A percentile compares a stretch with the other conserved stretches of the same genome.
These are phyloP conservation scores for Poa pratensis DNA, from an alignment of 176 grass and related monocot species.

Conservation along the genomic window DNA sequence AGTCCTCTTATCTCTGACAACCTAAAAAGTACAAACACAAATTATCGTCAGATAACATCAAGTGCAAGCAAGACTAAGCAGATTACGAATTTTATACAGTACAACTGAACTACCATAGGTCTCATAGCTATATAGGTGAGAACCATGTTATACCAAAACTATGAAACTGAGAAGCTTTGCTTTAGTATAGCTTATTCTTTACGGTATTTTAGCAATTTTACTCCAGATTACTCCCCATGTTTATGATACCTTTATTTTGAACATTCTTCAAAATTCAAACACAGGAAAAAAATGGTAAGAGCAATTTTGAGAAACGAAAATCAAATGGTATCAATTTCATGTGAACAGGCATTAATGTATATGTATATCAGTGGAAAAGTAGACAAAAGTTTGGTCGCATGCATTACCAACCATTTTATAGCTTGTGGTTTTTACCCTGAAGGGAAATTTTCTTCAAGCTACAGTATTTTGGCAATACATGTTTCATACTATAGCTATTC, in stretches of 20 bases:
- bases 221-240: not conserved
- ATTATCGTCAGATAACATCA: slow-evolving; percentile 28
- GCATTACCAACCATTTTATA: not conserved
- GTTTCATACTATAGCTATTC: not conserved
- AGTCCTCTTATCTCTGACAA: slow-evolving; percentile 93
- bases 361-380: not conserved
- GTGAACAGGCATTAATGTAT: not conserved
- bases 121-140: not conserved
- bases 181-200: not conserved
- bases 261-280: not conserved
- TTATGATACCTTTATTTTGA: not conserved
- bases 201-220: not conserved
- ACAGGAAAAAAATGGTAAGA: not conserved
- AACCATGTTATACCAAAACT: slow-evolving; percentile 5
- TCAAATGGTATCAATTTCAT: not conserved
- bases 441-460: not conserved
- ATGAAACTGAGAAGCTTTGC: not conserved
- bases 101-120: not conserved
- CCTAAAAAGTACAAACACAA: slow-evolving; percentile 52
- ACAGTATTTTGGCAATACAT: not conserved
- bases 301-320: not conserved
- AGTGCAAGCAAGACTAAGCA: slow-evolving; percentile 24
- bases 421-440: not conserved
- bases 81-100: not conserved
- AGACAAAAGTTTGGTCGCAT: not conserved